A percentile compares a stretch with the other conserved stretches of the same genome.
phyloP scores from a whole-genome alignment of 306 rosid genomes.

The Pueraria montana region DNA sequence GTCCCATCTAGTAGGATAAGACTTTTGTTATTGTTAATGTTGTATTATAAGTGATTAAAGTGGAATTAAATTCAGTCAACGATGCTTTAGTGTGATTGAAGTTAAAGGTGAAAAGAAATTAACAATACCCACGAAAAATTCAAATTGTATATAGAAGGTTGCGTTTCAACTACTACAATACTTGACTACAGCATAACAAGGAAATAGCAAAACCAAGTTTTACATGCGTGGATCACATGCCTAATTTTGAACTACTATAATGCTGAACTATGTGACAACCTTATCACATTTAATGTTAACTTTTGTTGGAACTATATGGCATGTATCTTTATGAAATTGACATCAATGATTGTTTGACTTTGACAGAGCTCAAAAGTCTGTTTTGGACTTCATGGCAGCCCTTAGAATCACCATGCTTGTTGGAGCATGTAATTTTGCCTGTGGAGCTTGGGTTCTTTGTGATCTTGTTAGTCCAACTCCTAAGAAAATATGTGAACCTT shows the following conservation, averaged over 20 bases:
- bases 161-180: no score
- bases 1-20: no score
- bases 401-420: slow-evolving; percentile 70
- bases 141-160: no score
- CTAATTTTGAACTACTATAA: no score
- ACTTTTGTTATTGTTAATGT: no score
- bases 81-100: no score
- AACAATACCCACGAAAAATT: no score
- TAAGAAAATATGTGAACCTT: slow-evolving; percentile 37
- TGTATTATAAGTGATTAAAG: no score
- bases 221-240: no score
- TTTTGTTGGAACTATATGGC: neutral
- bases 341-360: slow-evolving; percentile 11
- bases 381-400: slow-evolving; percentile 61
- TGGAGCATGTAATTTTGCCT: slow-evolving; percentile 69
- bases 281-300: neutral
- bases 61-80: no score
- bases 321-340: slow-evolving; percentile 25
- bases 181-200: no score
- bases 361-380: slow-evolving; percentile 54
- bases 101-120: no score
- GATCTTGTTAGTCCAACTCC: slow-evolving; percentile 51
- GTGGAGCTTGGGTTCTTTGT: slow-evolving; percentile 66
- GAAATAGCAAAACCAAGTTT: neutral
- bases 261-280: neutral